These are phyloP conservation scores for Russula lepida DNA, from an alignment of 768 basidiomycete species.

Conservation along the genomic window DNA sequence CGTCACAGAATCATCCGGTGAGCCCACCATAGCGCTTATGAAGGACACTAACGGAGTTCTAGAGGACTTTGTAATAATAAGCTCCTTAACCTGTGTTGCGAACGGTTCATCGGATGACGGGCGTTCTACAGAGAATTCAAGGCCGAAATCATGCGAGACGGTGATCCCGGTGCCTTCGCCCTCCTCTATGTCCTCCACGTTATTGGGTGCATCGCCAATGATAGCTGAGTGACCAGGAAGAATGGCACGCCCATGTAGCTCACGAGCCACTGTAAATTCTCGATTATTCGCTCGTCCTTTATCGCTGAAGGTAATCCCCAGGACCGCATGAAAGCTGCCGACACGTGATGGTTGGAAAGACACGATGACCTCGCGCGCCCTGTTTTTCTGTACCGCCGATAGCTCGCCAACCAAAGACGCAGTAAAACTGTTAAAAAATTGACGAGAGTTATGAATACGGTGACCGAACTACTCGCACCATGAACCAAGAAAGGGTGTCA, in stretches of 20 bases:
- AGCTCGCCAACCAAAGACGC: background rate
- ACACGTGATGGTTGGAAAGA: constrained; percentile 1
- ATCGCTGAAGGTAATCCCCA: constrained; percentile 2
- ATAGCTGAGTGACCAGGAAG: background rate
- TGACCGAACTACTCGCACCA: background rate
- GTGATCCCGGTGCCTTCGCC: constrained; percentile 1
- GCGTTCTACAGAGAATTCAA: constrained; percentile 8
- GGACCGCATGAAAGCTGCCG: background rate
- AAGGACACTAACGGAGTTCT: background rate
- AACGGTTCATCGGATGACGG: background rate
- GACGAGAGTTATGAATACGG: background rate
- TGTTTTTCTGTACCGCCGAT: background rate
- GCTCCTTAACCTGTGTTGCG: background rate
- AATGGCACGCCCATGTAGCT: background rate
- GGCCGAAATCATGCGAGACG: constrained; percentile 13
- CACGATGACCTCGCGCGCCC: background rate
- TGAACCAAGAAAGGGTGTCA: background rate
- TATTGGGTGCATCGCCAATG: background rate
- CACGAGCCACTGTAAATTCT: constrained; percentile 5
- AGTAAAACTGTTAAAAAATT: background rate
- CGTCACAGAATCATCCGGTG: background rate
- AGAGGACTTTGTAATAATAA: constrained; percentile 5
- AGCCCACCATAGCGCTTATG: background rate
- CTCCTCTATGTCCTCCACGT: background rate
- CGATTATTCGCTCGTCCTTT: background rate